Conservation (phyloP, 2,329 filamentous ascomycete species). For the Stagonosporopsis vannaccii region DNA sequence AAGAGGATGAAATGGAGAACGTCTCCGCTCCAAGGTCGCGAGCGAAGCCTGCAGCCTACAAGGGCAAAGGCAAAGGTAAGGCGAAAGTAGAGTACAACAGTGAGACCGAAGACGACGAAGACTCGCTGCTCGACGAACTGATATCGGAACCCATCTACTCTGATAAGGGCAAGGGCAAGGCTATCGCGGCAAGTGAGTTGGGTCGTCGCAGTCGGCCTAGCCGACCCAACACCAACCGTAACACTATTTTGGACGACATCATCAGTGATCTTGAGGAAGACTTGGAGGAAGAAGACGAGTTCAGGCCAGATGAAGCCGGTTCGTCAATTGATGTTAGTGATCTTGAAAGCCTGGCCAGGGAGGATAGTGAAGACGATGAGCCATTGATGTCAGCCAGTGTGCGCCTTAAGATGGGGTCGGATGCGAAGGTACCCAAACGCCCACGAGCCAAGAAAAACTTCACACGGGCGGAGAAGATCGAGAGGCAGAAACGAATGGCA, state of each 20-base stretch:
- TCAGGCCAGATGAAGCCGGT: slow-evolving; percentile 34
- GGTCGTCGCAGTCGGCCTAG: slow-evolving; percentile 26
- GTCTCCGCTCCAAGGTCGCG: slow-evolving; percentile 1
- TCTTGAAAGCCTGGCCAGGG: slow-evolving; percentile 25
- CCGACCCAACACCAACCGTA: slow-evolving; percentile 32
- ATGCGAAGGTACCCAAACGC: slow-evolving; percentile 16
- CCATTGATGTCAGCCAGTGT: slow-evolving; percentile 32
- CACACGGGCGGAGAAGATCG: slow-evolving; percentile 30
- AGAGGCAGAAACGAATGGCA: slow-evolving; percentile 27
- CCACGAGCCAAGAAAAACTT: slow-evolving; percentile 38
- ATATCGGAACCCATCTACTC: slow-evolving; percentile 19
- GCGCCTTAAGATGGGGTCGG: slow-evolving; percentile 24
- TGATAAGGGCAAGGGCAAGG: slow-evolving; percentile 38
- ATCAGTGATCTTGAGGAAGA: slow-evolving; percentile 31
- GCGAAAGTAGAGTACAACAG: slow-evolving; percentile 20
- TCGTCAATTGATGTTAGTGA: slow-evolving; percentile 24
- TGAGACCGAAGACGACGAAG: slow-evolving; percentile 17
- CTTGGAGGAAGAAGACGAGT: slow-evolving; percentile 38
- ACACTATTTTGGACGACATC: slow-evolving; percentile 27
- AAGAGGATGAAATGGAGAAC: slow-evolving; percentile 21
- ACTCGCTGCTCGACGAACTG: slow-evolving; percentile 29
- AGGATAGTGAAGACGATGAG: slow-evolving; percentile 41
- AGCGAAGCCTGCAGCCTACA: slow-evolving; percentile 18
- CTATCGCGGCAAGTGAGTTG: slow-evolving; percentile 11
- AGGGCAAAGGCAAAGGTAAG: slow-evolving; percentile 38